A percentile compares a stretch with the other conserved stretches of the same genome.
Evolutionary conservation across 1,284 basidiomycete species (phyloP).

Genomic region (Mycena citricolor): DNA sequence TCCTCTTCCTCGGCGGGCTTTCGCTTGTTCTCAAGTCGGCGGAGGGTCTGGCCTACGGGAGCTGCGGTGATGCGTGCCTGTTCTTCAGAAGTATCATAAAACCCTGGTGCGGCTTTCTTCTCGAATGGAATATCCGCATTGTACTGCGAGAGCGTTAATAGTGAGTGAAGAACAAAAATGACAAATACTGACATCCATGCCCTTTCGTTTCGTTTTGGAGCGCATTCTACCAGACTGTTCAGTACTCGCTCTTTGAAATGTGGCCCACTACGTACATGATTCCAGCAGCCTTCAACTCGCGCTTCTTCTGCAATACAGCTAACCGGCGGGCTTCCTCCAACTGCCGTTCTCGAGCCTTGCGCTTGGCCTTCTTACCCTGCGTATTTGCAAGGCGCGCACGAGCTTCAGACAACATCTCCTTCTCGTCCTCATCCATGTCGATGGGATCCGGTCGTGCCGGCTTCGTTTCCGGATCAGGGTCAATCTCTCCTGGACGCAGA

Average conservation of each 20-base stretch:
- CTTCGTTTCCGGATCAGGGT: slow-evolving; percentile 98
- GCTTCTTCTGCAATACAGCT: slow-evolving; percentile 96
- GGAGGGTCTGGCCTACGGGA: slow-evolving; percentile 89
- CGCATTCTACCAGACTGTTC: slow-evolving; percentile 57
- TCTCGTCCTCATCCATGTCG: slow-evolving; percentile 99
- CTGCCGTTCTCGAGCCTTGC: slow-evolving; percentile 95
- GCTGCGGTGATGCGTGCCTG: slow-evolving; percentile 85
- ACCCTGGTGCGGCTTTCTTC: slow-evolving; percentile 92
- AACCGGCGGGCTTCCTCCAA: slow-evolving; percentile 94
- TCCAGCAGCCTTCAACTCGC: slow-evolving; percentile 96
- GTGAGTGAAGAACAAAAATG: slow-evolving; percentile 5
- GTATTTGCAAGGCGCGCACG: slow-evolving; percentile 98
- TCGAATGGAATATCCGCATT: slow-evolving; percentile 99
- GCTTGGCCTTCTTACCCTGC: slow-evolving; percentile 99
- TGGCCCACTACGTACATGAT: slow-evolving; percentile 72
- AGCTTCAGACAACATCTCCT: slow-evolving; percentile 99
- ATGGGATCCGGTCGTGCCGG: slow-evolving; percentile 98
- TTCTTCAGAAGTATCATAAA: slow-evolving; percentile 97
- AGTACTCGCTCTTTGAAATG: slow-evolving; percentile 3
- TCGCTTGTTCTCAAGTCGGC: slow-evolving; percentile 88
- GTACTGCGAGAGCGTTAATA: slow-evolving; percentile 58
- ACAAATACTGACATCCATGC: slow-evolving; percentile 81
- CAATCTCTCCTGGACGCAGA: slow-evolving; percentile 94
- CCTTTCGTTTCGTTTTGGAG: slow-evolving; percentile 91
- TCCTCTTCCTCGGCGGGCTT: slow-evolving; percentile 85